These are phyloP conservation scores for Pseudozyma thailandica DNA, from an alignment of 1,284 basidiomycete species.

Conservation along the genomic window DNA sequence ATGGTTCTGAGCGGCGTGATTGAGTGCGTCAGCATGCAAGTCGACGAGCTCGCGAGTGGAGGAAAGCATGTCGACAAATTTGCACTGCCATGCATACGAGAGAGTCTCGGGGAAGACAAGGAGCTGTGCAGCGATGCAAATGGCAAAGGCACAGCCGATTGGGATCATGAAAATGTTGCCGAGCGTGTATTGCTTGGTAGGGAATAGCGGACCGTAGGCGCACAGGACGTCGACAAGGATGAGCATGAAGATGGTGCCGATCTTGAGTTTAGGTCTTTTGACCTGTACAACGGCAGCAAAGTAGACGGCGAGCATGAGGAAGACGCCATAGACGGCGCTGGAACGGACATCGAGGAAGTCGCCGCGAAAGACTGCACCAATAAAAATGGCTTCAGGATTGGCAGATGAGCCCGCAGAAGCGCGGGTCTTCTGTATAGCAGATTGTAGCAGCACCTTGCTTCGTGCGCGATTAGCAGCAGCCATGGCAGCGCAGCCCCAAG, in stretches of 20 bases:
- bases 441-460: slow-evolving; percentile 72
- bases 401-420: slow-evolving; percentile 52
- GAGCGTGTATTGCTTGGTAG: slow-evolving; percentile 75
- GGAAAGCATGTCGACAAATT: slow-evolving; percentile 55
- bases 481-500: slow-evolving; percentile 78
- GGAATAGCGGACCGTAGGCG: slow-evolving; percentile 74
- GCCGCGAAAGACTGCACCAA: slow-evolving; percentile 74
- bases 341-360: slow-evolving; percentile 76
- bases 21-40: slow-evolving; percentile 26
- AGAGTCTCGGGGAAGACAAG: slow-evolving; percentile 80
- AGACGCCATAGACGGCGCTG: slow-evolving; percentile 75
- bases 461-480: slow-evolving; percentile 75
- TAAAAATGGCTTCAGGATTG: slow-evolving; percentile 54
- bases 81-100: slow-evolving; percentile 72
- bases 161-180: slow-evolving; percentile 64
- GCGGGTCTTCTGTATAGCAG: slow-evolving; percentile 71
- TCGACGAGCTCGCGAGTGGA: slow-evolving; percentile 21
- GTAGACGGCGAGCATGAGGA: slow-evolving; percentile 77
- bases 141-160: slow-evolving; percentile 45
- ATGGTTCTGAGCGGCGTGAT: slow-evolving; percentile 14
- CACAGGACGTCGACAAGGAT: slow-evolving; percentile 55
- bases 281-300: slow-evolving; percentile 75
- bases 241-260: slow-evolving; percentile 71
- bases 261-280: slow-evolving; percentile 74
- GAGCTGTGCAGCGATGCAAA: slow-evolving; percentile 68